Conservation (phyloP, 2,329 filamentous ascomycete genomes). For the Xylaria sp. region DNA sequence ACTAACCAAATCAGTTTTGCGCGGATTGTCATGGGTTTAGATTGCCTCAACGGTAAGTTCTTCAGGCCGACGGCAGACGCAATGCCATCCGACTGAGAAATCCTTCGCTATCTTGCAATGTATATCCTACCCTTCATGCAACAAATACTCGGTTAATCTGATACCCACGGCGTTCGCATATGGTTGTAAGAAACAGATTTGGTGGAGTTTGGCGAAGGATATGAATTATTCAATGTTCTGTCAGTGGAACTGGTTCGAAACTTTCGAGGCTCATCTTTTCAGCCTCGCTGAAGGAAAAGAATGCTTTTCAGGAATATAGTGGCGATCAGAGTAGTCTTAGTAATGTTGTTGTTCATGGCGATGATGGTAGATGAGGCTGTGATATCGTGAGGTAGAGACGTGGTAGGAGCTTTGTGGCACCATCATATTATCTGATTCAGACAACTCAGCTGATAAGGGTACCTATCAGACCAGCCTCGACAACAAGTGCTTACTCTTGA, state of each 20-base stretch:
- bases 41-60: slow-evolving; percentile 43
- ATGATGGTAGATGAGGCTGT: slow-evolving; percentile 2
- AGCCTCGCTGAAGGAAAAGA: neutral
- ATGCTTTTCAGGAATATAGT: slow-evolving; percentile 6
- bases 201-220: slow-evolving; percentile 23
- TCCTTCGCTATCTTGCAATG: slow-evolving; percentile 25
- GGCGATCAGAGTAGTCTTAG: slow-evolving; percentile 12
- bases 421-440: slow-evolving; percentile 12
- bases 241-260: slow-evolving; percentile 5
- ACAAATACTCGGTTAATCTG: slow-evolving; percentile 29
- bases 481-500: neutral
- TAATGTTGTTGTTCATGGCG: slow-evolving; percentile 16
- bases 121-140: slow-evolving; percentile 19
- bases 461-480: slow-evolving; percentile 5
- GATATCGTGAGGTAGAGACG: slow-evolving; percentile 5
- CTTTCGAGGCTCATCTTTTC: neutral
- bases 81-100: slow-evolving; percentile 8
- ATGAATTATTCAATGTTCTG: slow-evolving; percentile 11
- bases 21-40: slow-evolving; percentile 21
- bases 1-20: slow-evolving; percentile 44
- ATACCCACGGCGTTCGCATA: slow-evolving; percentile 39
- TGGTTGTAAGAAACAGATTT: slow-evolving; percentile 17
- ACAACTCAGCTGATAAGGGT: slow-evolving; percentile 11
- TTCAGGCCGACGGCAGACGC: slow-evolving; percentile 19
- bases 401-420: slow-evolving; percentile 7